Conservation (phyloP, 73 alveolate species). For the Tetrahymena elliotti region DNA sequence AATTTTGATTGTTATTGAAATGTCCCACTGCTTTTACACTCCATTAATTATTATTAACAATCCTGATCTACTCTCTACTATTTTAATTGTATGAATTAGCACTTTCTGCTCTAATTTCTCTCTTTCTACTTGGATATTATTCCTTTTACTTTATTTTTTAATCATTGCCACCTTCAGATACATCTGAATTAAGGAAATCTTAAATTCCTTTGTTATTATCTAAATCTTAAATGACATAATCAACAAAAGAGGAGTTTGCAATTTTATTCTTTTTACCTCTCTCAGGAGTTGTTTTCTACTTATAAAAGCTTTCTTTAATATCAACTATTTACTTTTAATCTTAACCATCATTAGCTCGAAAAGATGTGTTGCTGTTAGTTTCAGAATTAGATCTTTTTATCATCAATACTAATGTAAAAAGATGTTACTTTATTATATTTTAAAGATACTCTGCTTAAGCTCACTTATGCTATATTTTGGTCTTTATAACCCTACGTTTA, state of each 20-base stretch:
- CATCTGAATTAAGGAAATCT: neutral
- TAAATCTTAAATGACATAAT: neutral
- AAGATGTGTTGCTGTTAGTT: neutral
- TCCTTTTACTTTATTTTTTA: neutral
- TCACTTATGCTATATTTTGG: neutral
- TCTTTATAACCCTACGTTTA: no score
- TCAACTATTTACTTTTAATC: neutral
- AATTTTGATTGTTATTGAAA: neutral
- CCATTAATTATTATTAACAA: neutral
- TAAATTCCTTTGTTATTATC: neutral
- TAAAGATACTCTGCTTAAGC: no score
- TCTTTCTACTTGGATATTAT: neutral
- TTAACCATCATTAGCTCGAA: neutral
- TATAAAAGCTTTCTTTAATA: neutral
- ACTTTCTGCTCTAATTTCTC: neutral
- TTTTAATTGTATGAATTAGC: neutral
- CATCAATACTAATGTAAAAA: neutral
- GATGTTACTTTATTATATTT: neutral
- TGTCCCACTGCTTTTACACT: neutral
- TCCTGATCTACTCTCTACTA: neutral
- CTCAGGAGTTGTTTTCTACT: neutral
- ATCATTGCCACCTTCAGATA: neutral
- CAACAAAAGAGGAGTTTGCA: neutral
- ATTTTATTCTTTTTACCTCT: neutral
- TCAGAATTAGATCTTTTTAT: neutral